These are phyloP conservation scores for Ramichloridium luteum DNA, from an alignment of 2,329 filamentous ascomycete species.

Conservation along the genomic window DNA sequence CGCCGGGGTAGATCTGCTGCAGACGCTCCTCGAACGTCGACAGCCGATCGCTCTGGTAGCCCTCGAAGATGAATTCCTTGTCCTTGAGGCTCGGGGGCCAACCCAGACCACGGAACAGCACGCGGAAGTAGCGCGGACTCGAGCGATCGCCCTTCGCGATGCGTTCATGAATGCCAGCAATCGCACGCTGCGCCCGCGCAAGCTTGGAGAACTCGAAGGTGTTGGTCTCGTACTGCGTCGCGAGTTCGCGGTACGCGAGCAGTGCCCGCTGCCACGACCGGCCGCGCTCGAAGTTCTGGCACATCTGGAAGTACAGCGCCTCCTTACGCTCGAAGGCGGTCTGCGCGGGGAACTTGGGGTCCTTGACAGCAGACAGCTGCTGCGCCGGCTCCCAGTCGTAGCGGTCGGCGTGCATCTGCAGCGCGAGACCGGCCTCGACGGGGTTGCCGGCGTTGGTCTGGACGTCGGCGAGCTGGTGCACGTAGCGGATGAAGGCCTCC, in stretches of 20 bases:
- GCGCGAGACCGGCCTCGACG: slow-evolving; percentile 76
- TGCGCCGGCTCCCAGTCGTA: slow-evolving; percentile 78
- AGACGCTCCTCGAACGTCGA: slow-evolving; percentile 79
- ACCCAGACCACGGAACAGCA: slow-evolving; percentile 77
- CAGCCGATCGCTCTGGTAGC: slow-evolving; percentile 61
- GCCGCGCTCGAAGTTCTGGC: slow-evolving; percentile 89
- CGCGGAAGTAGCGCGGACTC: slow-evolving; percentile 79
- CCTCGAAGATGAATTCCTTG: slow-evolving; percentile 88
- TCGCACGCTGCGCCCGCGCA: slow-evolving; percentile 75
- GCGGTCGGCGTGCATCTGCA: slow-evolving; percentile 81
- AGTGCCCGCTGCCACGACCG: slow-evolving; percentile 85
- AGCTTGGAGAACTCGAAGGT: slow-evolving; percentile 86
- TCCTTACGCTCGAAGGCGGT: slow-evolving; percentile 88
- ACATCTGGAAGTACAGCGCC: slow-evolving; percentile 83
- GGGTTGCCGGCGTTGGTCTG: slow-evolving; percentile 66
- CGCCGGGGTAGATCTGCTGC: slow-evolving; percentile 78
- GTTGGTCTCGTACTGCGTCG: slow-evolving; percentile 80
- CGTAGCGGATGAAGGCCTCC: slow-evolving; percentile 91
- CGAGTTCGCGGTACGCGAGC: slow-evolving; percentile 78
- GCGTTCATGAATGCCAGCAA: slow-evolving; percentile 82
- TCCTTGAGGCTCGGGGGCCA: slow-evolving; percentile 72
- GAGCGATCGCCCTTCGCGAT: slow-evolving; percentile 70
- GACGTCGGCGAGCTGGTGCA: slow-evolving; percentile 74
- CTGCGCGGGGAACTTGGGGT: slow-evolving; percentile 70
- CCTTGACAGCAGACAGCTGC: slow-evolving; percentile 52